These are phyloP conservation scores for Cercospora sp. DNA, from an alignment of 2,329 filamentous ascomycete genomes.

Conservation along the genomic window DNA sequence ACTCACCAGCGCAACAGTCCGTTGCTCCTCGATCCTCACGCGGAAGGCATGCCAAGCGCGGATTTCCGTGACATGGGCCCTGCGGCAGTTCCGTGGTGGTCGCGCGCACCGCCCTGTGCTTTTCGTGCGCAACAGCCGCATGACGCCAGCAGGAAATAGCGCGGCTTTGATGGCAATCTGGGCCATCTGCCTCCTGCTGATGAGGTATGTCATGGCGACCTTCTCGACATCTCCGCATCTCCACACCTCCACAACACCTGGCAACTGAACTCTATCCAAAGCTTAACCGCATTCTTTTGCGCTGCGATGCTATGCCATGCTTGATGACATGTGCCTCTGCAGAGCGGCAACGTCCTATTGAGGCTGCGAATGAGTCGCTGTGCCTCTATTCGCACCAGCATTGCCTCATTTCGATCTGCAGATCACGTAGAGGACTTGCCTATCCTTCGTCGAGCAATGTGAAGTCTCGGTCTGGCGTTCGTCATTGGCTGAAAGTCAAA, in stretches of 20 bases:
- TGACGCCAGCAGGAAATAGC: not conserved
- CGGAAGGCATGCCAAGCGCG: conserved; percentile 1
- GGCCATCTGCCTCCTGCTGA: not conserved
- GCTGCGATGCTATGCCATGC: not conserved
- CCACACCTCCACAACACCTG: not conserved
- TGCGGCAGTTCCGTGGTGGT: not conserved
- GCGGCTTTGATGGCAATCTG: not conserved
- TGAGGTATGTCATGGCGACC: conserved; percentile 1
- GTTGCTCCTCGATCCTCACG: not conserved
- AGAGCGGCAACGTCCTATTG: not conserved
- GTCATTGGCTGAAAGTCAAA: conserved; percentile 10
- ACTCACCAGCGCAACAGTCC: conserved; percentile 4
- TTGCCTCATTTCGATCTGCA: not conserved
- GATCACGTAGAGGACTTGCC: not conserved
- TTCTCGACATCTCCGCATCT: conserved; percentile 12
- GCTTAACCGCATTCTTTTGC: conserved; percentile 9
- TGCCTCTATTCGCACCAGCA: not conserved
- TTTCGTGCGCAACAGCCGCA: not conserved
- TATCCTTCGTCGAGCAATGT: not conserved
- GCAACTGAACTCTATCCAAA: conserved; percentile 1
- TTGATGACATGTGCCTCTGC: not conserved
- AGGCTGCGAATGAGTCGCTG: not conserved
- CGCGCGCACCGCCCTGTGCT: not conserved
- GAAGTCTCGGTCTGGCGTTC: conserved; percentile 2
- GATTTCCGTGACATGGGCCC: conserved; percentile 5